Evolutionary conservation across 345 rosid species (phyloP).

Genomic region (Rhizophora mangle): DNA sequence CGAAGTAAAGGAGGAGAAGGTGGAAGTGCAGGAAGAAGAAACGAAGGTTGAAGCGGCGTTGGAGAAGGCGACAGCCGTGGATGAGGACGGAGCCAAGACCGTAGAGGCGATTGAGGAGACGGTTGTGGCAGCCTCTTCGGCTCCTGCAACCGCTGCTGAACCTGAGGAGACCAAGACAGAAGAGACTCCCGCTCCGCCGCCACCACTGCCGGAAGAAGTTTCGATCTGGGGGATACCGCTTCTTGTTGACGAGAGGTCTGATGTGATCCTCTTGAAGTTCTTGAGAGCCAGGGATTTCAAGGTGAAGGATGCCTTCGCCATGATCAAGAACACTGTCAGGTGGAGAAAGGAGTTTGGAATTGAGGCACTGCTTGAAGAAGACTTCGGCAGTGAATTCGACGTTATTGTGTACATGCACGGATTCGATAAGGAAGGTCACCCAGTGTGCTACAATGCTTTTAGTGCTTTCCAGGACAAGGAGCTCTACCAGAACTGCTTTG

Average conservation of each 20-base stretch:
- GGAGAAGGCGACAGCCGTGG: conserved; percentile 46
- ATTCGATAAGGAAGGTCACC: conserved; percentile 42
- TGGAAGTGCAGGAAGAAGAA: not conserved
- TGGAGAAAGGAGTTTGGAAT: conserved; percentile 51
- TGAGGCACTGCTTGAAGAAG: conserved; percentile 45
- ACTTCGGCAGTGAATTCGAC: conserved; percentile 34
- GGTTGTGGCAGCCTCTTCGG: conserved; percentile 48
- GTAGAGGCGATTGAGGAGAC: conserved; percentile 92
- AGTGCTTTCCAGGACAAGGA: conserved; percentile 44
- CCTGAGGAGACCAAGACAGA: conserved; percentile 13
- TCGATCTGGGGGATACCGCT: conserved; percentile 51
- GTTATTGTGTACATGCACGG: conserved; percentile 40
- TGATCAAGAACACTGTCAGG: conserved; percentile 42
- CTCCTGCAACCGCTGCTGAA: not conserved
- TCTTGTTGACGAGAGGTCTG: conserved; percentile 37
- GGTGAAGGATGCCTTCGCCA: conserved; percentile 46
- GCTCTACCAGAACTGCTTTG: conserved; percentile 35
- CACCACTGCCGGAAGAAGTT: conserved; percentile 31
- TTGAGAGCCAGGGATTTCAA: conserved; percentile 55
- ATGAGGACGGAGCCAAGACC: conserved; percentile 81
- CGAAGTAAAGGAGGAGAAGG: conserved; percentile 12
- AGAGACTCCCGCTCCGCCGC: conserved; percentile 9
- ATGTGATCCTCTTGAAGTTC: conserved; percentile 48
- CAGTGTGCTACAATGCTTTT: conserved; percentile 51
- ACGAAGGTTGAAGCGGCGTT: conserved; percentile 19